These are phyloP conservation scores for Ceratobasidium sp. DNA, from an alignment of 1,284 basidiomycete genomes.

Conservation along the genomic window DNA sequence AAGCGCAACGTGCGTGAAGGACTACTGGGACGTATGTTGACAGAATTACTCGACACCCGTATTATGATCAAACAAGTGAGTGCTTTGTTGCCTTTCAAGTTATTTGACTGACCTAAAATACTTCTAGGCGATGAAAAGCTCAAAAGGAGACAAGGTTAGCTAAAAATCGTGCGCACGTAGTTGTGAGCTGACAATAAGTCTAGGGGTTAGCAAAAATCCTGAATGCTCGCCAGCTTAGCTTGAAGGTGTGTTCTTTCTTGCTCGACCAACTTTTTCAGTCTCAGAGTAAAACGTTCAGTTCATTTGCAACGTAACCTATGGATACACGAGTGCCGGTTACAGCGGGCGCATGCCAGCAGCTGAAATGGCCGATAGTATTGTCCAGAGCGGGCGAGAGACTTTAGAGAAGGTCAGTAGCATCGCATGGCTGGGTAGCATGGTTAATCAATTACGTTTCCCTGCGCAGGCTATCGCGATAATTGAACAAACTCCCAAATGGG, in stretches of 20 bases:
- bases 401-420: slow-evolving; percentile 78
- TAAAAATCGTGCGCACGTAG: neutral
- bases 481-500: slow-evolving; percentile 83
- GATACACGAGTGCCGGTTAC: slow-evolving; percentile 92
- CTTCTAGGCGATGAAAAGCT: slow-evolving; percentile 79
- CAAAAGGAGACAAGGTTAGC: slow-evolving; percentile 75
- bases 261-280: neutral
- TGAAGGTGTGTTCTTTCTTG: slow-evolving; percentile 74
- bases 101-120: neutral
- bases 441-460: neutral
- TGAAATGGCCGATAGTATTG: slow-evolving; percentile 97
- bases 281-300: slow-evolving; percentile 36
- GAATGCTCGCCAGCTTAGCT: slow-evolving; percentile 87
- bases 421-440: neutral
- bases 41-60: slow-evolving; percentile 92
- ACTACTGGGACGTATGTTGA: slow-evolving; percentile 90
- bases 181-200: slow-evolving; percentile 7
- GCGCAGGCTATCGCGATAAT: slow-evolving; percentile 84
- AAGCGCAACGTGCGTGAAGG: slow-evolving; percentile 87
- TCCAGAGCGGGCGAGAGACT: slow-evolving; percentile 95
- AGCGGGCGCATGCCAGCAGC: slow-evolving; percentile 99
- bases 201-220: slow-evolving; percentile 80
- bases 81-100: neutral
- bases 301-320: slow-evolving; percentile 88
- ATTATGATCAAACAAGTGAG: slow-evolving; percentile 89